Evolutionary conservation across 257 asterid genomes (phyloP).

Genomic region (Coffea eugenioides): DNA sequence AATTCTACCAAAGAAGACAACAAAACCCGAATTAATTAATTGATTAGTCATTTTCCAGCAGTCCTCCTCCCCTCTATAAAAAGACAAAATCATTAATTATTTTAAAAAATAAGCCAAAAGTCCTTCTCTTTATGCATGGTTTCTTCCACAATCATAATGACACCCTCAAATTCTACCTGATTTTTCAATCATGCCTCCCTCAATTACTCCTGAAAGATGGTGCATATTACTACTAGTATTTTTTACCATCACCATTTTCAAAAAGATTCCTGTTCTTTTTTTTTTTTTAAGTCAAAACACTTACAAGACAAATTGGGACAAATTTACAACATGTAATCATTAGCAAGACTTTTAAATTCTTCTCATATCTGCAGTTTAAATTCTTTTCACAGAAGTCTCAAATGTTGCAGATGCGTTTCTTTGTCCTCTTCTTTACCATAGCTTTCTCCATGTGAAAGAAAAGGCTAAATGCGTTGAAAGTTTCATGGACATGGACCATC

Average conservation of each 20-base stretch:
- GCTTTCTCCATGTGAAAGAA: slow-evolving; percentile 1
- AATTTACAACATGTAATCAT: background rate
- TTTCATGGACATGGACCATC: background rate
- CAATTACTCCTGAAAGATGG: background rate
- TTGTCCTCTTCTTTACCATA: background rate
- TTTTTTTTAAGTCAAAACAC: background rate
- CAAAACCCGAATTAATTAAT: too few relatives aligned
- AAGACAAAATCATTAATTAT: background rate
- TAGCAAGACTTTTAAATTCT: background rate
- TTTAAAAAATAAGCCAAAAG: background rate
- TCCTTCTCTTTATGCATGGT: slow-evolving; percentile 20
- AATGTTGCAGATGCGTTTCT: background rate
- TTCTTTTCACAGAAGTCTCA: background rate
- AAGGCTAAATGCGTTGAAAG: slow-evolving; percentile 15
- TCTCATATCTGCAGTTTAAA: background rate
- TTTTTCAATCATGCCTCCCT: slow-evolving; percentile 24
- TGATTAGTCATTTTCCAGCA: background rate
- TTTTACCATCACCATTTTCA: background rate
- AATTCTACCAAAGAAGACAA: too few relatives aligned
- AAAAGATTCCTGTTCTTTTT: background rate
- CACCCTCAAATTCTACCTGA: slow-evolving; percentile 11
- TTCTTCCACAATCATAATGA: slow-evolving; percentile 13
- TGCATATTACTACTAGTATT: background rate
- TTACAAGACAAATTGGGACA: background rate
- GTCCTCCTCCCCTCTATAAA: background rate